Conservation (phyloP, 768 basidiomycete genomes). For the Roridomyces roridus region DNA sequence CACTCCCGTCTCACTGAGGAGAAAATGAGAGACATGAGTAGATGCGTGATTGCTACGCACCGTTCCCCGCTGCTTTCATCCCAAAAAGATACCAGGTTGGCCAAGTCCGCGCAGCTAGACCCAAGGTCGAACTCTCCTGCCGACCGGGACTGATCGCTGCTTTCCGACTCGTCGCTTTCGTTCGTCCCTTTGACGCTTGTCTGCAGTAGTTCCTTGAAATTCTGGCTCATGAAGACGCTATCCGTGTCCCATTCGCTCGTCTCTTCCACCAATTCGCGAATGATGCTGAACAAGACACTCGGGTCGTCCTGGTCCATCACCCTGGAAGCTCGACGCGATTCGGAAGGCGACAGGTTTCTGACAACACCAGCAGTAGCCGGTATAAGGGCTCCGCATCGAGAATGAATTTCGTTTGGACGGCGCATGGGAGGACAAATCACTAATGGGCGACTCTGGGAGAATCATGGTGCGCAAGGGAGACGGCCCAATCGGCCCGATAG, state of each 20-base stretch:
- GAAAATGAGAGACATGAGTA: neutral
- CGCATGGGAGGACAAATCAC: slow-evolving; percentile 15
- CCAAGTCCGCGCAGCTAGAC: neutral
- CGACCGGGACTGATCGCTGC: slow-evolving; percentile 23
- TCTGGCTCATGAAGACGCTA: slow-evolving; percentile 51
- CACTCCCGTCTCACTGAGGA: slow-evolving; percentile 7
- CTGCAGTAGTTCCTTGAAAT: slow-evolving; percentile 52
- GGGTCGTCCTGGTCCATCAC: slow-evolving; percentile 30
- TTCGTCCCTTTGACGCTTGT: slow-evolving; percentile 23
- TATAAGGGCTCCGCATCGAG: neutral
- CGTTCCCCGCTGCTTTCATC: slow-evolving; percentile 21
- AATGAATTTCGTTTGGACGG: slow-evolving; percentile 6
- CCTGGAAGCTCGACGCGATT: neutral
- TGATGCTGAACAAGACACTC: slow-evolving; percentile 45
- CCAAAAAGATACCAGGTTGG: slow-evolving; percentile 27
- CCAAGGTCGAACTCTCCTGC: slow-evolving; percentile 18
- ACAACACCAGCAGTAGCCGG: neutral
- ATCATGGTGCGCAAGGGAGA: slow-evolving; percentile 54
- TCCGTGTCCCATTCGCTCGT: slow-evolving; percentile 55
- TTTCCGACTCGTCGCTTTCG: slow-evolving; percentile 5
- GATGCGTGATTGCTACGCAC: neutral
- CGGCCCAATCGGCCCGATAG: slow-evolving; percentile 39
- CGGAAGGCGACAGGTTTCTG: neutral
- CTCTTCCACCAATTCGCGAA: slow-evolving; percentile 56
- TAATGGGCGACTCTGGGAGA: slow-evolving; percentile 38